These are phyloP conservation scores for Bocquillonia castaneifolia DNA, from an alignment of 441 rosid species.

Conservation along the genomic window DNA sequence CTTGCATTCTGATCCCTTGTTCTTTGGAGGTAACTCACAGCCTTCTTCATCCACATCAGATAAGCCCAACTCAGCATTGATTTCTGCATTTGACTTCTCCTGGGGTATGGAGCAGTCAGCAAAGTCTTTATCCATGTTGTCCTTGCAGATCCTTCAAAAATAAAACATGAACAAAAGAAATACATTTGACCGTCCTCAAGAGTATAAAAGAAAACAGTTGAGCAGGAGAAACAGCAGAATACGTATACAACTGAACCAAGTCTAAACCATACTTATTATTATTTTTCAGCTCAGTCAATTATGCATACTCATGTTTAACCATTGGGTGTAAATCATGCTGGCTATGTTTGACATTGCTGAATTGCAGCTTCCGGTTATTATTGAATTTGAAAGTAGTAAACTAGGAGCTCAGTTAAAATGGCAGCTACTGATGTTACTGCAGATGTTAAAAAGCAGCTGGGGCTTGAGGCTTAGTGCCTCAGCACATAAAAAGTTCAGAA, in stretches of 20 bases:
- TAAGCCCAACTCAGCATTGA: slow-evolving; percentile 87
- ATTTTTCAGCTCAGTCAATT: not conserved
- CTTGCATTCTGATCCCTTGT: slow-evolving; percentile 43
- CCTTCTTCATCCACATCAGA: slow-evolving; percentile 86
- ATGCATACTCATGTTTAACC: too few species aligned
- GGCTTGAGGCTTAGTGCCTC: too few species aligned
- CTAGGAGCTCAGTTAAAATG: not conserved
- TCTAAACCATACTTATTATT: not conserved
- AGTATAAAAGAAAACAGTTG: not conserved
- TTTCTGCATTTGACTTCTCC: slow-evolving; percentile 92
- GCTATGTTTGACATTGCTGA: not conserved
- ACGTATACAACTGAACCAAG: not conserved
- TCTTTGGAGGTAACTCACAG: slow-evolving; percentile 42
- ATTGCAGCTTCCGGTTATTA: not conserved
- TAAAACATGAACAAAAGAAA: slow-evolving; percentile 13
- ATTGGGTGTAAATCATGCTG: not conserved
- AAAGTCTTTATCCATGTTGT: slow-evolving; percentile 57
- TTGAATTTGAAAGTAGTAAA: not conserved
- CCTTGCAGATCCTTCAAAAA: slow-evolving; percentile 71
- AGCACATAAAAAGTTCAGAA: too few species aligned
- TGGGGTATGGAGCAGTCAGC: slow-evolving; percentile 79
- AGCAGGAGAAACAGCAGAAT: not conserved
- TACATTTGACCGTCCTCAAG: not conserved
- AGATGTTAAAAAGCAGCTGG: too few species aligned
- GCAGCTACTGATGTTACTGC: too few species aligned